Percentiles rank a stretch among this genome's conserved stretches.
These are phyloP conservation scores for Xylaria sp. DNA, from an alignment of 2,329 filamentous ascomycete genomes.

Conservation along the genomic window DNA sequence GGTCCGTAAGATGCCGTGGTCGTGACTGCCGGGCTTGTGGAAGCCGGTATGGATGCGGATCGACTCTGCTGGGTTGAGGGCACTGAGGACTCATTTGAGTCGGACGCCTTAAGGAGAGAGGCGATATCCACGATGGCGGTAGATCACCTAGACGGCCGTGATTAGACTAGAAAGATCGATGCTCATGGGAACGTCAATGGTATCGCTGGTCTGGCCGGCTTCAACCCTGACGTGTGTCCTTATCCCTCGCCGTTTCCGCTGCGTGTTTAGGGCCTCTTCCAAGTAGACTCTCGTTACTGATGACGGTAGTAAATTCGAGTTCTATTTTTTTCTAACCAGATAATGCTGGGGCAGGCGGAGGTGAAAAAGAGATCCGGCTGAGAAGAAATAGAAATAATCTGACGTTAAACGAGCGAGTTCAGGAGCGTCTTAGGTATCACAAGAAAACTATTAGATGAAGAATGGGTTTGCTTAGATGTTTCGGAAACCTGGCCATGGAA, in stretches of 20 bases:
- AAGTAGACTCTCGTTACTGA: conserved; percentile 37
- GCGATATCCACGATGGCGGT: conserved; percentile 94
- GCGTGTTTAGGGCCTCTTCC: conserved; percentile 31
- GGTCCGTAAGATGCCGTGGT: conserved; percentile 46
- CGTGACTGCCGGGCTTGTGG: conserved; percentile 54
- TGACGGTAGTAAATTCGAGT: conserved; percentile 24
- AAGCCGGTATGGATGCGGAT: conserved; percentile 53
- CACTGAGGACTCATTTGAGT: conserved; percentile 75
- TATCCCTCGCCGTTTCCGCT: conserved; percentile 27
- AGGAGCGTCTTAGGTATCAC: conserved; percentile 37
- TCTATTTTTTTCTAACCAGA: conserved; percentile 25
- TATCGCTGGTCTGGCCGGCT: conserved; percentile 36
- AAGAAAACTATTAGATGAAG: conserved; percentile 40
- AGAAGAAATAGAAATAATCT: conserved; percentile 27
- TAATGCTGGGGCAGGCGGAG: conserved; percentile 24
- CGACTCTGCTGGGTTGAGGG: conserved; percentile 56
- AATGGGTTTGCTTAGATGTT: conserved; percentile 43
- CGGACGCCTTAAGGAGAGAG: conserved; percentile 81
- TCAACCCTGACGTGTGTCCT: conserved; percentile 33
- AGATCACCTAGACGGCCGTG: conserved; percentile 52
- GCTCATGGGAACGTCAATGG: conserved; percentile 50
- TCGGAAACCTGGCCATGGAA: conserved; percentile 43
- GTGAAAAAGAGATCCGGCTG: conserved; percentile 18
- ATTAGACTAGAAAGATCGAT: conserved; percentile 47
- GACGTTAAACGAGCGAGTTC: conserved; percentile 41